Base-by-base conservation (phyloP, 176 grass and related monocot genomes). In the Dactylis glomerata region DNA sequence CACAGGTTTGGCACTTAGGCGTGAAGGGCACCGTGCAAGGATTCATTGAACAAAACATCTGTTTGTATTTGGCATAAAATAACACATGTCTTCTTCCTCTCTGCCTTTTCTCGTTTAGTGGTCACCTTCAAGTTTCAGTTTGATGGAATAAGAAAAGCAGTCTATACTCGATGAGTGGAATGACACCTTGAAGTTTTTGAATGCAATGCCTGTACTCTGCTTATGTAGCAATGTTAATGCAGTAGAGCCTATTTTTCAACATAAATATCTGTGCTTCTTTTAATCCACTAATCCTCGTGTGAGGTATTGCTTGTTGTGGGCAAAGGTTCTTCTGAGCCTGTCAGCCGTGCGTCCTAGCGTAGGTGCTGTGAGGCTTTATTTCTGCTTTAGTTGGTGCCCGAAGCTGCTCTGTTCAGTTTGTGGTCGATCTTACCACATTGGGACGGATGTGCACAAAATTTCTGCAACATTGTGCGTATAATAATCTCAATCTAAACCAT, bases 141-240 rank as follows among this genome's bases (percentile, higher is more conserved):
- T 81, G 40, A 75, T 80, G 85, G 50, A 91, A 91, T 91, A 91
- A 91, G 63, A 30, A 84, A 87, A 47, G 30, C 8, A 49, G 68
- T 87, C 68, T 80, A 69, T 67, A 30, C 76, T 79, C 42, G 68
- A 80, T 17, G 75, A 74, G 47, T 76, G 81, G 75, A 70, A 83
- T 61, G 76, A 17, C 37, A 65, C 67, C 46, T 75, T 83, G 22
- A 87, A 87, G 47, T 91, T 91, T 91, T 91, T 84, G 85, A 87
- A 84, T 84, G 45, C 44, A 45, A 65, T 74, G 58, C 33, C 0
- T 74, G 64, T 33, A n/a, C 14, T 30, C 44, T 82, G 52, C 73
- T 42, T 78, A 54, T 65, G 33, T 24, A 36, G 77, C 23, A 36
- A 36, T 9, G 57, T 81, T 45, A 17, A 61, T 84, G 73, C 22